These are phyloP conservation scores for Calonectria montana DNA, from an alignment of 2,329 filamentous ascomycete species.

Conservation along the genomic window DNA sequence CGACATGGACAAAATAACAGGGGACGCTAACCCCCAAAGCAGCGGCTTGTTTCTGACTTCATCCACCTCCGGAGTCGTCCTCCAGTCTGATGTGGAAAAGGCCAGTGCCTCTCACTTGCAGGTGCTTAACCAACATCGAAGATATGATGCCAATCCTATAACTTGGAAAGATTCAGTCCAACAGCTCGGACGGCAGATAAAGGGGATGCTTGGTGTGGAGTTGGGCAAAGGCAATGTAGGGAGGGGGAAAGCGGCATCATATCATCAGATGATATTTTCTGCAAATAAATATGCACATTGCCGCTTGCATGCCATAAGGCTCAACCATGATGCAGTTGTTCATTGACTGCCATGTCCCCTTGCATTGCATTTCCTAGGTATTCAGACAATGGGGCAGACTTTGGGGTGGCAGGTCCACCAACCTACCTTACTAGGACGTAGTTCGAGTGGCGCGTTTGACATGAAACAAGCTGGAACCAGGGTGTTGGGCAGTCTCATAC, in stretches of 20 bases:
- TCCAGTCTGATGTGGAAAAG: neutral
- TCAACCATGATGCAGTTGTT: slow-evolving; percentile 7
- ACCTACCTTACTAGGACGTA: slow-evolving; percentile 25
- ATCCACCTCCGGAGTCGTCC: slow-evolving; percentile 8
- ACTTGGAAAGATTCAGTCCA: neutral
- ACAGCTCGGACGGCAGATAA: neutral
- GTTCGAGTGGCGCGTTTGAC: slow-evolving; percentile 21
- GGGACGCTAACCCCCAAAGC: slow-evolving; percentile 26
- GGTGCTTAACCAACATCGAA: slow-evolving; percentile 7
- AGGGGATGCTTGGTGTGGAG: neutral
- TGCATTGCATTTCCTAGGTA: slow-evolving; percentile 25
- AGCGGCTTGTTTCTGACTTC: slow-evolving; percentile 31
- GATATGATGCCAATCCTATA: neutral
- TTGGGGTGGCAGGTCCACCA: slow-evolving; percentile 29
- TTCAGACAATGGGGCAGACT: slow-evolving; percentile 30
- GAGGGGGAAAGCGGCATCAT: neutral
- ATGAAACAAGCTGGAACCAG: slow-evolving; percentile 38
- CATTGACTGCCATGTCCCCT: slow-evolving; percentile 7
- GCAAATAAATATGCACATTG: slow-evolving; percentile 9
- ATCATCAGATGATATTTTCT: slow-evolving; percentile 1
- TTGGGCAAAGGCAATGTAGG: too few species aligned
- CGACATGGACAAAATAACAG: slow-evolving; percentile 29
- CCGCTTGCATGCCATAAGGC: slow-evolving; percentile 29
- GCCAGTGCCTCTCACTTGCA: neutral
- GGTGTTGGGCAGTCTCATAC: slow-evolving; percentile 22